These are phyloP conservation scores for Paradendryphiella salina DNA, from an alignment of 2,329 filamentous ascomycete species.

Conservation along the genomic window DNA sequence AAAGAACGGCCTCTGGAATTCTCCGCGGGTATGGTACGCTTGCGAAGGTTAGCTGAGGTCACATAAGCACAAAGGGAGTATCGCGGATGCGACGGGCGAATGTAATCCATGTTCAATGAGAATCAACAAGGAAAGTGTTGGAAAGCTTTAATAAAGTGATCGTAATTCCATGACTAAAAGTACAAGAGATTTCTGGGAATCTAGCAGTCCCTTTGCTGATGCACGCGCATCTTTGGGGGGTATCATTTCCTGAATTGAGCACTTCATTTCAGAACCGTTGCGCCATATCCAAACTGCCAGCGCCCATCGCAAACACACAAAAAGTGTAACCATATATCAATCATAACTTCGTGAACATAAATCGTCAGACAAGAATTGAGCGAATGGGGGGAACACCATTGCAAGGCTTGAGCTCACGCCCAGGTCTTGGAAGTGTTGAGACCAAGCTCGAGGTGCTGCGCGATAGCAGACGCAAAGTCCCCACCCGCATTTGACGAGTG, in stretches of 20 bases:
- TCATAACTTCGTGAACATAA: background rate
- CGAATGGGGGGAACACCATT: background rate
- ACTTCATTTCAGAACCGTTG: conserved; percentile 37
- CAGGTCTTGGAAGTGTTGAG: conserved; percentile 36
- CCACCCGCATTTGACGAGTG: conserved; percentile 43
- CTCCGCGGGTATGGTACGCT: too few species aligned
- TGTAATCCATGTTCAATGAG: too few species aligned
- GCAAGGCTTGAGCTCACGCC: conserved; percentile 18
- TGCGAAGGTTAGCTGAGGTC: too few species aligned
- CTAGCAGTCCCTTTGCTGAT: conserved; percentile 10
- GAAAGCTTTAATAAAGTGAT: background rate
- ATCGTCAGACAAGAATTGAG: background rate
- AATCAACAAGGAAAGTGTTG: too few species aligned
- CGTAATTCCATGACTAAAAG: conserved; percentile 4
- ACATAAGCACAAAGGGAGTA: too few species aligned
- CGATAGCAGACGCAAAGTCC: conserved; percentile 43
- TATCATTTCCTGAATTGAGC: conserved; percentile 38
- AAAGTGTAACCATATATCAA: background rate
- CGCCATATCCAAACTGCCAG: conserved; percentile 16
- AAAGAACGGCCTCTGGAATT: too few species aligned
- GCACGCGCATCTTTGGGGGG: conserved; percentile 15
- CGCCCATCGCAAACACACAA: conserved; percentile 7
- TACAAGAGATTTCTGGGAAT: conserved; percentile 4
- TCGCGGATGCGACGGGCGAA: too few species aligned
- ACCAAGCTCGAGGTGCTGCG: conserved; percentile 40